Evolutionary conservation across 2,329 filamentous ascomycete genomes (phyloP).

Genomic region (Stagonosporopsis cucurbitacearum): DNA sequence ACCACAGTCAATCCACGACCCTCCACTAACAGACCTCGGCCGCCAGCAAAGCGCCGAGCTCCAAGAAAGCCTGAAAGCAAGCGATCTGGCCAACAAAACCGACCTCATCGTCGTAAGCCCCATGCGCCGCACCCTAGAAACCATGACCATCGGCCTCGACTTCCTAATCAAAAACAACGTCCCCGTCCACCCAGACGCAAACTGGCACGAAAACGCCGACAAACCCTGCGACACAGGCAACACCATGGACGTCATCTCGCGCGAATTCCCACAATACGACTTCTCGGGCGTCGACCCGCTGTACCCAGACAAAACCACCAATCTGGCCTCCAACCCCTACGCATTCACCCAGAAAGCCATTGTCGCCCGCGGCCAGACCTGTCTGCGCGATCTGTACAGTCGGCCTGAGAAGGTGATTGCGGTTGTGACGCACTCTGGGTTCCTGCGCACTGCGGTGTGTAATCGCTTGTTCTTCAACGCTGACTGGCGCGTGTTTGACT

Average conservation of each 20-base stretch:
- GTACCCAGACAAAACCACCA: slow-evolving; percentile 68
- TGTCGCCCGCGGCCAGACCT: slow-evolving; percentile 61
- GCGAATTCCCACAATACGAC: slow-evolving; percentile 63
- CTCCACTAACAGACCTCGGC: slow-evolving; percentile 51
- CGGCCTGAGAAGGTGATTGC: slow-evolving; percentile 67
- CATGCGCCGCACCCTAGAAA: slow-evolving; percentile 71
- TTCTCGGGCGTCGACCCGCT: slow-evolving; percentile 64
- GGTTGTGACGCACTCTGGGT: slow-evolving; percentile 70
- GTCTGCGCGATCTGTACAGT: slow-evolving; percentile 58
- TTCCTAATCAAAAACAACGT: slow-evolving; percentile 61
- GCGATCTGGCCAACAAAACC: slow-evolving; percentile 52
- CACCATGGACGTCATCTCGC: slow-evolving; percentile 51
- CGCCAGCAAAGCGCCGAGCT: slow-evolving; percentile 51
- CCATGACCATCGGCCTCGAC: slow-evolving; percentile 63
- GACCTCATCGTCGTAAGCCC: slow-evolving; percentile 68
- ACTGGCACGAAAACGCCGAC: slow-evolving; percentile 65
- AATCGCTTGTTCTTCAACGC: slow-evolving; percentile 62
- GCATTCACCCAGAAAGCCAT: slow-evolving; percentile 61
- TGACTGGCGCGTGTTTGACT: slow-evolving; percentile 70
- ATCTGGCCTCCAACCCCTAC: slow-evolving; percentile 52
- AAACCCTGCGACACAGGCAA: slow-evolving; percentile 68
- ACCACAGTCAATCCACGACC: slow-evolving; percentile 47
- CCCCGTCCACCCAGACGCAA: slow-evolving; percentile 63
- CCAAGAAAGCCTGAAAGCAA: slow-evolving; percentile 46
- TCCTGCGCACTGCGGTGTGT: slow-evolving; percentile 64